Base-by-base conservation (phyloP, 2,329 filamentous ascomycete genomes). In the Colletotrichum neosansevieriae region DNA sequence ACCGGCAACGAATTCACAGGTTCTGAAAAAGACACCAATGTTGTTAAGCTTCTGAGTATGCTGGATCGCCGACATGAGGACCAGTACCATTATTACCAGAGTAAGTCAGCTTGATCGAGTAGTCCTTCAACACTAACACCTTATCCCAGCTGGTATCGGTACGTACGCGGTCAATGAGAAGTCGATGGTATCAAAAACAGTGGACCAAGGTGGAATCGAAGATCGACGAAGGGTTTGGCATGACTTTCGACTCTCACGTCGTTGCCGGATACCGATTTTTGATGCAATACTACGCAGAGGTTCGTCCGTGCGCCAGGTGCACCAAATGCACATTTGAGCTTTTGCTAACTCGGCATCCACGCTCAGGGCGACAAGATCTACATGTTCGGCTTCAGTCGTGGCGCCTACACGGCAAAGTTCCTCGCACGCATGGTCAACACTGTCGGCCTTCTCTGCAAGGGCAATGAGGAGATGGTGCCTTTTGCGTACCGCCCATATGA, bases 301-400 rank as follows among this genome's bases (percentile, higher is more conserved):
- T 78, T 69, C 73, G 79, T 67, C 12, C 73, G 79, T 67, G n/a
- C 6, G 1, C 15, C 11, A 0, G 7, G 6, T 29, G 40, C 21
- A 17, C 15, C 4, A 13, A 44, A 44, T n/a, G 2, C 6, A 3
- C 2, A 9, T 3, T 4, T 9, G 7, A 53, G 49, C n/a, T 17
- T 17, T 12, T 34, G 15, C 47, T 17, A 10, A 58, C 29, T 29
- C 3, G 17, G 4, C 9, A 34, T n/a, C 11, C 7, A 9, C 40
- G 3, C 10, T 17, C 74, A 83, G 73, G 82, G 79, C 0, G 83
- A 84, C 70, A 81, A 81, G 45, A 85, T 87, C 36, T 87, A 86
- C 70, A 82, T 87, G 71, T 86, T 87, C 58, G 85, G 85, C 11
- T 87, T 87, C 73, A 83, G 80, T 12, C 81, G 85, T 38, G 85